Percentiles rank a stretch among this genome's conserved stretches.
These are phyloP conservation scores for Gillenia trifoliata DNA, from an alignment of 306 rosid genomes.

Conservation along the genomic window DNA sequence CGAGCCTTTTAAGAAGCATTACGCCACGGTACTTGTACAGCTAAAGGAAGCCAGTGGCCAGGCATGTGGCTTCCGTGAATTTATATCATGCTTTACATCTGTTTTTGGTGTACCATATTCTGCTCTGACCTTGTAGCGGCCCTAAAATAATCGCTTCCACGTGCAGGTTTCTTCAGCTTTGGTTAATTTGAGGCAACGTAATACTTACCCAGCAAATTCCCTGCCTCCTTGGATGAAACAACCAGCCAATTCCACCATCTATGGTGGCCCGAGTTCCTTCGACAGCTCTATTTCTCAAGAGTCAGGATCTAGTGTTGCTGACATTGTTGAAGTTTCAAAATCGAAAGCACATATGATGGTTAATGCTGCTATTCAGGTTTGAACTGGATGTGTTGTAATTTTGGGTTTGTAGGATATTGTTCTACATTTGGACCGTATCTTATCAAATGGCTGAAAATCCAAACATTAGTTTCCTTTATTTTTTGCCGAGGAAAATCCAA, in stretches of 20 bases:
- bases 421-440: not conserved
- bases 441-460: slow-evolving; percentile 8
- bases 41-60: slow-evolving; percentile 96
- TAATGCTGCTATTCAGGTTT: slow-evolving; percentile 84
- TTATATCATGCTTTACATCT: slow-evolving; percentile 12
- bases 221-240: slow-evolving; percentile 49
- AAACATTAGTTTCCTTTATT: not conserved
- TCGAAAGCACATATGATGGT: slow-evolving; percentile 68
- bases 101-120: slow-evolving; percentile 5
- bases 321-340: slow-evolving; percentile 66
- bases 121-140: slow-evolving; percentile 19
- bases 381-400: not conserved
- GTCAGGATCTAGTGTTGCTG: slow-evolving; percentile 52
- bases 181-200: slow-evolving; percentile 69
- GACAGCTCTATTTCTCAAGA: slow-evolving; percentile 49
- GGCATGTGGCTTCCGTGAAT: slow-evolving; percentile 94
- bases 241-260: slow-evolving; percentile 33
- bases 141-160: slow-evolving; percentile 19
- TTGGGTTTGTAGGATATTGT: not conserved
- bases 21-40: slow-evolving; percentile 88
- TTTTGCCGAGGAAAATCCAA: not conserved
- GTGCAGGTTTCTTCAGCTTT: slow-evolving; percentile 73
- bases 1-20: slow-evolving; percentile 66
- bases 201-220: slow-evolving; percentile 53
- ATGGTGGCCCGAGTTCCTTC: slow-evolving; percentile 35